phyloP scores from a whole-genome alignment of 75 land plant species.

The Gnetum montanum region DNA sequence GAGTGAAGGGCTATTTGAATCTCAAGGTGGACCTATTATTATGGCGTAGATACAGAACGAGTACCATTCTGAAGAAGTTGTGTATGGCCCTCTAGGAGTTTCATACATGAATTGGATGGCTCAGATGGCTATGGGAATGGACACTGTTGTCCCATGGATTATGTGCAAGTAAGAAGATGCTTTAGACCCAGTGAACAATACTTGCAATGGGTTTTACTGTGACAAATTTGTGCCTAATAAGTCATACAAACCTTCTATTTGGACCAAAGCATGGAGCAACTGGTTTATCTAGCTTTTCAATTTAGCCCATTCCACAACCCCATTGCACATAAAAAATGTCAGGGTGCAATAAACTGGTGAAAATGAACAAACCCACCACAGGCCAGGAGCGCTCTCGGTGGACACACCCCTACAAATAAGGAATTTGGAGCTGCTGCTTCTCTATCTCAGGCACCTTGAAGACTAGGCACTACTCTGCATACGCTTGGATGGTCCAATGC shows the following conservation, averaged over 20 bases:
- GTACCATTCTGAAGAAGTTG: constrained; percentile 38
- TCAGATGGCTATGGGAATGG: constrained; percentile 49
- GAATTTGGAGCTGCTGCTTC: no score
- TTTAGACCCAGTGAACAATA: constrained; percentile 58
- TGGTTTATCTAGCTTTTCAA: no score
- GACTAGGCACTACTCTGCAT: no score
- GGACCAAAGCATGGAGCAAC: constrained; percentile 91
- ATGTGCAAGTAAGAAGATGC: constrained; percentile 83
- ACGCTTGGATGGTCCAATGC: no score
- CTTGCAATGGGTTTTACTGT: constrained; percentile 88
- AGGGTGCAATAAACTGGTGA: no score
- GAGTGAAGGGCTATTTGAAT: constrained; percentile 30
- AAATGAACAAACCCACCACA: no score
- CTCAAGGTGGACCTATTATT: constrained; percentile 27
- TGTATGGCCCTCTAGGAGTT: constrained; percentile 40
- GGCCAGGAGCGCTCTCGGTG: no score
- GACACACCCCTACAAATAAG: no score
- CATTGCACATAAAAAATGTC: no score
- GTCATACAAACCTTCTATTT: constrained; percentile 66
- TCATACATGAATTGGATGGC: constrained; percentile 71
- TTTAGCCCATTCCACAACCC: no score
- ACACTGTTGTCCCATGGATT: constrained; percentile 65
- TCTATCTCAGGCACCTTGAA: no score
- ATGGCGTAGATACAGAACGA: constrained; percentile 72
- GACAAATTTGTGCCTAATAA: constrained; percentile 71